Conservation (phyloP, 345 rosid species). For the Salix udensis region DNA sequence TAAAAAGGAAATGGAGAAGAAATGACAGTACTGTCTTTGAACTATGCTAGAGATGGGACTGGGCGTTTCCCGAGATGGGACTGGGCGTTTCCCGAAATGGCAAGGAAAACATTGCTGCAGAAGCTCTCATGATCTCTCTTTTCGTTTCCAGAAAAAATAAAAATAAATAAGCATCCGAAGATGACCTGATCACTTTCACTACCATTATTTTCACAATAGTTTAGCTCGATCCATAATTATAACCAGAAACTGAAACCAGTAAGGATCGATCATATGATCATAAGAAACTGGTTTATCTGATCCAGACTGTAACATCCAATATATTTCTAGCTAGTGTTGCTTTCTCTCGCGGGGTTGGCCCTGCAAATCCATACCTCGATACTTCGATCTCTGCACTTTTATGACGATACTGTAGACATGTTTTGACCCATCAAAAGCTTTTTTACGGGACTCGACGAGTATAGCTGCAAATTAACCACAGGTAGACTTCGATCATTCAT, state of each 20-base stretch:
- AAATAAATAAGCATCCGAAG: not conserved
- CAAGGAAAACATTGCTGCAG: not conserved
- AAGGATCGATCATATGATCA: not conserved
- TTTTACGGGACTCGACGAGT: not conserved
- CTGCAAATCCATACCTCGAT: constrained; percentile 4
- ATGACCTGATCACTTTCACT: not conserved
- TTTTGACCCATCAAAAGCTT: constrained; percentile 17
- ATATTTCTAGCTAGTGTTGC: too few relatives aligned
- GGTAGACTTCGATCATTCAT: not conserved
- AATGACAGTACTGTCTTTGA: not conserved
- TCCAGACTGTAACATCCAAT: not conserved
- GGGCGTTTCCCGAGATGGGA: constrained; percentile 8
- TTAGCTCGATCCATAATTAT: not conserved
- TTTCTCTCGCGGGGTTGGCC: not conserved
- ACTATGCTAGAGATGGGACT: constrained; percentile 9
- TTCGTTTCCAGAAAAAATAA: not conserved
- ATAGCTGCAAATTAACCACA: not conserved
- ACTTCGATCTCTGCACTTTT: not conserved
- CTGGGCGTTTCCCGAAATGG: not conserved
- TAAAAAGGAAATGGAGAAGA: constrained; percentile 5
- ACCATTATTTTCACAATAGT: not conserved
- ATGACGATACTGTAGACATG: not conserved
- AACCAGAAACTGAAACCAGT: not conserved
- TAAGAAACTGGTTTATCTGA: not conserved
- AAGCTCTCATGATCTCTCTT: not conserved